These are phyloP conservation scores for Phytophthora sp. DNA, from an alignment of 352 stramenopile species.

Conservation along the genomic window DNA sequence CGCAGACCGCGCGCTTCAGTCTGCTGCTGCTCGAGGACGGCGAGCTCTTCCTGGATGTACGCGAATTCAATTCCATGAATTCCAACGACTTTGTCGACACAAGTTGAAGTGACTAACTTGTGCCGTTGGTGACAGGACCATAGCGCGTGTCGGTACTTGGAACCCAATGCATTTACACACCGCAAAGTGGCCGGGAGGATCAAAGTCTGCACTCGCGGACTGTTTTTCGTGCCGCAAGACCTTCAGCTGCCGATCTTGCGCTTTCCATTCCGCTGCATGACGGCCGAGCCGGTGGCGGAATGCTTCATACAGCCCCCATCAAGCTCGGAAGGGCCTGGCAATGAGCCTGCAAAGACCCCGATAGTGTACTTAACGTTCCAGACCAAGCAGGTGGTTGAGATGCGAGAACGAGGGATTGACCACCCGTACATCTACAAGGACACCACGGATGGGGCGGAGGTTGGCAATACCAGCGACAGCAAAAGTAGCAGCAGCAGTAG, in stretches of 20 bases:
- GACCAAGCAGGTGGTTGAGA: slow-evolving; percentile 64
- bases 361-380: slow-evolving; percentile 67
- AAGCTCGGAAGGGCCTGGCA: background rate
- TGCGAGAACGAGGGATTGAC: slow-evolving; percentile 76
- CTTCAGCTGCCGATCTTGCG: slow-evolving; percentile 71
- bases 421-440: slow-evolving; percentile 66
- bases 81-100: too few relatives aligned
- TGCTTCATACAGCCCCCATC: slow-evolving; percentile 43
- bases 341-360: background rate
- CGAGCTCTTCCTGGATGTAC: slow-evolving; percentile 91
- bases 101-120: slow-evolving; percentile 16
- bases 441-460: slow-evolving; percentile 13
- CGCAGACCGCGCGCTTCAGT: slow-evolving; percentile 79
- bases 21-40: slow-evolving; percentile 92
- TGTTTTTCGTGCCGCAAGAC: slow-evolving; percentile 91
- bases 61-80: slow-evolving; percentile 20
- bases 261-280: slow-evolving; percentile 82
- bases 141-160: slow-evolving; percentile 64
- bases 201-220: slow-evolving; percentile 88
- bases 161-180: slow-evolving; percentile 34
- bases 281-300: slow-evolving; percentile 50
- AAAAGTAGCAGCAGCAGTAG: slow-evolving; percentile 10
- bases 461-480: background rate
- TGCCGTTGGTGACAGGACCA: slow-evolving; percentile 52
- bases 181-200: slow-evolving; percentile 66